Conservation (phyloP, 106 monocot genomes). For the Platanthera guangdongensis region DNA sequence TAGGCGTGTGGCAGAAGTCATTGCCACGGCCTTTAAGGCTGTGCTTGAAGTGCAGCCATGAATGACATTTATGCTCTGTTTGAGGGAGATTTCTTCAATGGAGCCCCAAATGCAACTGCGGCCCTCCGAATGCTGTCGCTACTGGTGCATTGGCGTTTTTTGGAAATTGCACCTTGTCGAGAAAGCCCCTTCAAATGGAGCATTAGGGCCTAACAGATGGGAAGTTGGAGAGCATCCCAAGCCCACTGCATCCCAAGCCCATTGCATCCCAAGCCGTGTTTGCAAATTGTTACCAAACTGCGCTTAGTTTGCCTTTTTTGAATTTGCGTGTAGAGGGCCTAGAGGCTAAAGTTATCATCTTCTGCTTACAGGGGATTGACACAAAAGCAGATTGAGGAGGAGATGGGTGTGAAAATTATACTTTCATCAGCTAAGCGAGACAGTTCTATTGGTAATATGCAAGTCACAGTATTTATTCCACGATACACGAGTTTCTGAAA, state of each 20-base stretch:
- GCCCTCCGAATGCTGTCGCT: too few species aligned
- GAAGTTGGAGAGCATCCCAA: not conserved
- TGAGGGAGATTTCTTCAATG: too few species aligned
- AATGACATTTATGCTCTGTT: not conserved
- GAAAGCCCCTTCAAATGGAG: too few species aligned
- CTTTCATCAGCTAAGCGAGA: conserved; percentile 50
- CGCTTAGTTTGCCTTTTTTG: not conserved
- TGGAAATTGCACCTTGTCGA: too few species aligned
- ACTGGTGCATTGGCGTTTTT: too few species aligned
- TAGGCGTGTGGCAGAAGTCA: not conserved
- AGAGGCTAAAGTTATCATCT: not conserved
- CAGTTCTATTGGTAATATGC: conserved; percentile 36
- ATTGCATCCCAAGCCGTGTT: not conserved
- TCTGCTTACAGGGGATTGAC: conserved; percentile 41
- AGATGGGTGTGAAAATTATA: conserved; percentile 47
- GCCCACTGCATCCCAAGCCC: not conserved
- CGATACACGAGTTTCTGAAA: not conserved
- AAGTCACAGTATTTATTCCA: not conserved
- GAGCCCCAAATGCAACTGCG: too few species aligned
- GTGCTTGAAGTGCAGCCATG: not conserved
- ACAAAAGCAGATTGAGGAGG: conserved; percentile 56
- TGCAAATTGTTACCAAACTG: not conserved
- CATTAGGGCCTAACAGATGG: not conserved
- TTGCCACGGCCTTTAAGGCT: not conserved
- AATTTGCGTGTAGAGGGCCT: not conserved